Base-by-base conservation (phyloP, 2,329 filamentous ascomycete species). In the Monilinia fructicola region DNA sequence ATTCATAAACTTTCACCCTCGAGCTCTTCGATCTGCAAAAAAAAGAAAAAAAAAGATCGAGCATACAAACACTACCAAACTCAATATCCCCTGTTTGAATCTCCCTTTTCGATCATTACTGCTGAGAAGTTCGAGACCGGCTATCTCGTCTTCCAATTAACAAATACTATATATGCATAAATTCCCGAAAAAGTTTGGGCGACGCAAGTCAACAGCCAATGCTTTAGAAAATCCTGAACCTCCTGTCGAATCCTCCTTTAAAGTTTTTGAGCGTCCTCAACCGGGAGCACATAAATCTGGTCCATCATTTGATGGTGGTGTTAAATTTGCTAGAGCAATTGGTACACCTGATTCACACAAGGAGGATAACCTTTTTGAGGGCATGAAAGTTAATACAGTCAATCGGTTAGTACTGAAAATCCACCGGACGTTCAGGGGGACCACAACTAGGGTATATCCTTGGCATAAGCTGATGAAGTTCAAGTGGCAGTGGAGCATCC, bases 401-500 rank as follows among this genome's bases (percentile, higher is more conserved):
- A 76, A 76, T 71, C 76, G 76, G 76, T 77, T 71, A 74, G 76
- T 71, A 64, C 12, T 35, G 64, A 46, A 65, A 46, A 46, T 63
- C 44, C 35, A 42, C 44, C n/a, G 38, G 21, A 44, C 35, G 46
- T 42, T 38, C 55, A 52, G 56, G 48, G 62, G 53, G 38, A 28
- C 28, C n/a, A 21, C 42, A 55, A 52, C 63, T 56, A 58, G 55
- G 50, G 65, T 56, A 67, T 71, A 72, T 65, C 73, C 67, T 55
- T 54, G 67, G 28, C 71, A 66, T 46, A 60, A 60, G 64, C 64
- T 65, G 64, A 65, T 59, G 50, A 48, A 53, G 7, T 54, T 65
- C 35, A 73, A 77, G 75, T 71, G 74, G 74, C 65, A 77, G 76
- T 74, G 75, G 74, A 67, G 73, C 73, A 53, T 77, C 76, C 4